Evolutionary conservation across 805 yeast species (phyloP).

Genomic region (Candida oleophila): DNA sequence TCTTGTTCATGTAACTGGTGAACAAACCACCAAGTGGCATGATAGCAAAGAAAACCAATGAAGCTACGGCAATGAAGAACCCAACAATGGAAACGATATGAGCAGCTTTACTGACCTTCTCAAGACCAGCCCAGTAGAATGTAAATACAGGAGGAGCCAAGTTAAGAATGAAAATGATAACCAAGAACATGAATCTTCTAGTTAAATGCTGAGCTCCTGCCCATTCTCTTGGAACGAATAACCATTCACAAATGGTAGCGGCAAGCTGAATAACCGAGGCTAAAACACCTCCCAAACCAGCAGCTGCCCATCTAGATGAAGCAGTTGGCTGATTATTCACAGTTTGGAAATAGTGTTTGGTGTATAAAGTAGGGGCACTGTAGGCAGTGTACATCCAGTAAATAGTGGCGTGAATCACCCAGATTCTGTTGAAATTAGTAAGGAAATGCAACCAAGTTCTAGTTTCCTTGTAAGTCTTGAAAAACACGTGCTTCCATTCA

Average conservation of each 20-base stretch:
- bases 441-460: conserved; percentile 97
- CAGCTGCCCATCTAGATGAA: conserved; percentile 89
- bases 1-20: conserved; percentile 85
- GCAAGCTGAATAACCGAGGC: conserved; percentile 78
- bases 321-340: conserved; percentile 83
- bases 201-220: conserved; percentile 97
- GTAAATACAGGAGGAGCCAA: conserved; percentile 85
- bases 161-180: conserved; percentile 65
- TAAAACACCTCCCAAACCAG: conserved; percentile 88
- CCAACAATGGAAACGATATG: conserved; percentile 79
- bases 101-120: conserved; percentile 68
- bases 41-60: conserved; percentile 80
- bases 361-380: conserved; percentile 89
- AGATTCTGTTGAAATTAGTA: conserved; percentile 96
- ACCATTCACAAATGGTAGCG: conserved; percentile 92
- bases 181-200: conserved; percentile 78
- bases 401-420: conserved; percentile 87
- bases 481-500: conserved; percentile 87
- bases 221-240: conserved; percentile 96
- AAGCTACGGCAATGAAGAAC: conserved; percentile 83
- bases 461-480: conserved; percentile 92
- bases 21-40: conserved; percentile 98
- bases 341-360: conserved; percentile 80
- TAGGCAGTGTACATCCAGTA: conserved; percentile 96
- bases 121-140: conserved; percentile 74